Evolutionary conservation across 2,329 filamentous ascomycete species (phyloP).

Genomic region (Boeremia exigua): DNA sequence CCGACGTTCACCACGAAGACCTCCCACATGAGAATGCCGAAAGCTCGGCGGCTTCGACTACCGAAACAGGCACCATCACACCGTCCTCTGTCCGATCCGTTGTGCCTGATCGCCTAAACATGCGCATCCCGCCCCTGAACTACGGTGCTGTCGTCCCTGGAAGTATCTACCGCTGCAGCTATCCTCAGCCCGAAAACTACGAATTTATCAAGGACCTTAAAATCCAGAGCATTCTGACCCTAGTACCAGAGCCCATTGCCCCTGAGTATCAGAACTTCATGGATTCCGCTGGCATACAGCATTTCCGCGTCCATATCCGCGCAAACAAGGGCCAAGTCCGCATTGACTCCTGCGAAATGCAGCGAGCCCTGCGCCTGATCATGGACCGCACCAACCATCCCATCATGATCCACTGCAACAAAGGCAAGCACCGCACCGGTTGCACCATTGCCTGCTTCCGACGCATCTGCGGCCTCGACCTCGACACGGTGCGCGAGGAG

Average conservation of each 20-base stretch:
- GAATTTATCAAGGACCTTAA: constrained; percentile 70
- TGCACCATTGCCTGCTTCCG: constrained; percentile 84
- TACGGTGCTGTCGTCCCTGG: constrained; percentile 77
- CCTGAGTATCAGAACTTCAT: constrained; percentile 67
- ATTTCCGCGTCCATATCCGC: constrained; percentile 77
- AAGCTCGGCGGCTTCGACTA: constrained; percentile 7
- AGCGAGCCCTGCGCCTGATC: constrained; percentile 72
- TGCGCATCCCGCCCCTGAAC: constrained; percentile 66
- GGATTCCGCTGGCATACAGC: constrained; percentile 68
- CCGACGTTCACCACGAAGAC: constrained; percentile 41
- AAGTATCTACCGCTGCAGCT: constrained; percentile 80
- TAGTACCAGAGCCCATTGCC: constrained; percentile 58
- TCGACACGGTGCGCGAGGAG: constrained; percentile 70
- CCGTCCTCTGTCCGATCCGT: constrained; percentile 31
- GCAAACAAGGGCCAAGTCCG: constrained; percentile 78
- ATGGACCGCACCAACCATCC: constrained; percentile 78
- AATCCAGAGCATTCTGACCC: constrained; percentile 78
- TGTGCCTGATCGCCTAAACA: constrained; percentile 43
- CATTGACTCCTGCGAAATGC: constrained; percentile 61
- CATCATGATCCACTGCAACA: constrained; percentile 89
- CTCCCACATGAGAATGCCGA: constrained; percentile 27
- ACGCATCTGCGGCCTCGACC: constrained; percentile 69
- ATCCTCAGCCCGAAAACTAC: constrained; percentile 74
- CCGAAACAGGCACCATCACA: constrained; percentile 25
- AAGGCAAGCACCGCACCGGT: constrained; percentile 90